These are phyloP conservation scores for Neurospora sp. DNA, from an alignment of 495 filamentous ascomycete species.

Conservation along the genomic window DNA sequence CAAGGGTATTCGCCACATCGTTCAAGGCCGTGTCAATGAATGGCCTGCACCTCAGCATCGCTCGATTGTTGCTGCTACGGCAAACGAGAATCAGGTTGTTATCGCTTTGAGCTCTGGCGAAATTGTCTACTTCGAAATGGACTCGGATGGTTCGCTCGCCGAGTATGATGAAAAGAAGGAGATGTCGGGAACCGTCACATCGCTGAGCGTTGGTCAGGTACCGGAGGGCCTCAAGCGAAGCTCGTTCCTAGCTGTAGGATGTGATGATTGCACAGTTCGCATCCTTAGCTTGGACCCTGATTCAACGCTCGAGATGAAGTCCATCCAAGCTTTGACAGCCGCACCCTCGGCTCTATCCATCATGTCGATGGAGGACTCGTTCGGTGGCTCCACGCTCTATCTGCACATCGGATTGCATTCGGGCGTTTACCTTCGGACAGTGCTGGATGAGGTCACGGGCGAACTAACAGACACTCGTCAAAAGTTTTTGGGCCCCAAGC, in stretches of 20 bases:
- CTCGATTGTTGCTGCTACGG: slow-evolving; percentile 89
- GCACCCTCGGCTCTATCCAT: slow-evolving; percentile 85
- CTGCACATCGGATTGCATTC: slow-evolving; percentile 93
- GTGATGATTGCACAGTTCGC: slow-evolving; percentile 90
- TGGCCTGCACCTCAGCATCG: slow-evolving; percentile 91
- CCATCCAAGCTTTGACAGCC: slow-evolving; percentile 84
- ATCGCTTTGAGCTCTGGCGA: slow-evolving; percentile 91
- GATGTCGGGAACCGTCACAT: slow-evolving; percentile 93
- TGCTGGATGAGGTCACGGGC: slow-evolving; percentile 87
- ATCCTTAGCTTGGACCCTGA: slow-evolving; percentile 87
- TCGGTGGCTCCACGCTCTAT: slow-evolving; percentile 69
- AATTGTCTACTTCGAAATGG: slow-evolving; percentile 97
- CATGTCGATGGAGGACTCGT: slow-evolving; percentile 86
- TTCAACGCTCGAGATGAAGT: slow-evolving; percentile 80
- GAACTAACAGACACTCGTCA: slow-evolving; percentile 90
- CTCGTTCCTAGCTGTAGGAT: slow-evolving; percentile 88
- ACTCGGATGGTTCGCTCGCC: slow-evolving; percentile 76
- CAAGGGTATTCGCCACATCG: slow-evolving; percentile 85
- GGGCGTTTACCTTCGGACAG: slow-evolving; percentile 88
- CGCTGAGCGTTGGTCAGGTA: slow-evolving; percentile 84
- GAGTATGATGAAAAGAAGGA: slow-evolving; percentile 94
- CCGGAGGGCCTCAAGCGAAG: slow-evolving; percentile 79
- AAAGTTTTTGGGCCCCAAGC: slow-evolving; percentile 82
- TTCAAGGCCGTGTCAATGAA: slow-evolving; percentile 76
- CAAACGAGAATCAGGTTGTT: slow-evolving; percentile 87